Evolutionary conservation across 306 rosid genomes (phyloP).

Genomic region (Gastrolobium villosum): DNA sequence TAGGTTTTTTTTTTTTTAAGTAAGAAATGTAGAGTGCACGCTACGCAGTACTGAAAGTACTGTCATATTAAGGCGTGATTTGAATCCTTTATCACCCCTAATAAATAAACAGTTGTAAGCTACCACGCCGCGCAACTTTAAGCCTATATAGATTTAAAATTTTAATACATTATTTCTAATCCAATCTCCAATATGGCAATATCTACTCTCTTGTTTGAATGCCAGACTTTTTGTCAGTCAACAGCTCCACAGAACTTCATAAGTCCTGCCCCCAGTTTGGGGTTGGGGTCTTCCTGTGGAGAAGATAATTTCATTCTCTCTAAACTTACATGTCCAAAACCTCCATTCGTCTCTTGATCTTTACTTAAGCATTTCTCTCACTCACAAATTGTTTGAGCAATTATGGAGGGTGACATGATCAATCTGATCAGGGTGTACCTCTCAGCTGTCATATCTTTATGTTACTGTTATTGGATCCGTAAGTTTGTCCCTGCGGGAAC

Average conservation of each 20-base stretch:
- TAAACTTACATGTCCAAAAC: background rate
- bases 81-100: too few relatives aligned
- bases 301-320: background rate
- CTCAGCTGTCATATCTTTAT: conserved; percentile 44
- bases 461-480: conserved; percentile 54
- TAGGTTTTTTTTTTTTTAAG: too few relatives aligned
- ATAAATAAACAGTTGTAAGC: too few relatives aligned
- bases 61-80: too few relatives aligned
- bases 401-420: conserved; percentile 54
- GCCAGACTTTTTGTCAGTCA: background rate
- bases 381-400: background rate
- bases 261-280: background rate
- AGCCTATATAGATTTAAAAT: background rate
- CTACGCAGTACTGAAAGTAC: too few relatives aligned
- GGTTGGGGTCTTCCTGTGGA: background rate
- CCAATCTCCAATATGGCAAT: background rate
- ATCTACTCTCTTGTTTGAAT: background rate
- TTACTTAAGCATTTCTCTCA: background rate
- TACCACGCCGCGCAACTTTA: background rate
- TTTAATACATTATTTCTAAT: too few relatives aligned
- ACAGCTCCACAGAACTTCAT: background rate
- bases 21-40: too few relatives aligned
- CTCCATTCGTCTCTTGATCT: background rate
- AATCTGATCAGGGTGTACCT: conserved; percentile 51
- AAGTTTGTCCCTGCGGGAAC: conserved; percentile 46